phyloP scores from a whole-genome alignment of 345 rosid genomes.

The Eucalyptus guilfoylei region DNA sequence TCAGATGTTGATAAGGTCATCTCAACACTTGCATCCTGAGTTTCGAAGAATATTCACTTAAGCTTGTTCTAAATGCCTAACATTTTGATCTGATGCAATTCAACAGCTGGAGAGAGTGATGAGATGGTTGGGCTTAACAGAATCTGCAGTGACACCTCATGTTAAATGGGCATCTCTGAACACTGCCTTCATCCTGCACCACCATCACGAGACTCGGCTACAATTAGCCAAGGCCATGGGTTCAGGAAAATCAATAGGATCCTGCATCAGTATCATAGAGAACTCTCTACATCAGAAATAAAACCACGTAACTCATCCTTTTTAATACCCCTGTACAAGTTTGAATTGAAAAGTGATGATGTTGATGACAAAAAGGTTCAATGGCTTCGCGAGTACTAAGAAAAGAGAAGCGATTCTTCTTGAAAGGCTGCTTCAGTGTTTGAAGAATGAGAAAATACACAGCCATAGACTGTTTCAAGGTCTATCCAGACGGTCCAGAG shows the following conservation, averaged over 20 bases:
- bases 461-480: not conserved
- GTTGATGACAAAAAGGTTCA: not conserved
- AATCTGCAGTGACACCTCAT: slow-evolving; percentile 13
- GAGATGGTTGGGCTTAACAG: slow-evolving; percentile 19
- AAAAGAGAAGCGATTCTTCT: not conserved
- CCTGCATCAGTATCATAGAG: slow-evolving; percentile 34
- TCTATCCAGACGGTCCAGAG: not conserved
- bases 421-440: not conserved
- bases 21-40: not conserved
- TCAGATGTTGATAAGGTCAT: slow-evolving; percentile 38
- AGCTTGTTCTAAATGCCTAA: not conserved
- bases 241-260: slow-evolving; percentile 18
- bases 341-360: not conserved
- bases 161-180: slow-evolving; percentile 36
- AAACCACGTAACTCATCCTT: not conserved
- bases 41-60: not conserved
- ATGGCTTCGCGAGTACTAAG: not conserved
- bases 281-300: not conserved
- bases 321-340: not conserved
- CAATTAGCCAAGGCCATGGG: slow-evolving; percentile 34
- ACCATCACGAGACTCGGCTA: slow-evolving; percentile 7
- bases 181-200: slow-evolving; percentile 11
- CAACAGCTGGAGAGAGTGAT: slow-evolving; percentile 26
- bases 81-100: not conserved
- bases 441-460: not conserved